These are phyloP conservation scores for Entophlyctis luteolus DNA, from an alignment of 192 early-diverging fungal genomes.

Conservation along the genomic window DNA sequence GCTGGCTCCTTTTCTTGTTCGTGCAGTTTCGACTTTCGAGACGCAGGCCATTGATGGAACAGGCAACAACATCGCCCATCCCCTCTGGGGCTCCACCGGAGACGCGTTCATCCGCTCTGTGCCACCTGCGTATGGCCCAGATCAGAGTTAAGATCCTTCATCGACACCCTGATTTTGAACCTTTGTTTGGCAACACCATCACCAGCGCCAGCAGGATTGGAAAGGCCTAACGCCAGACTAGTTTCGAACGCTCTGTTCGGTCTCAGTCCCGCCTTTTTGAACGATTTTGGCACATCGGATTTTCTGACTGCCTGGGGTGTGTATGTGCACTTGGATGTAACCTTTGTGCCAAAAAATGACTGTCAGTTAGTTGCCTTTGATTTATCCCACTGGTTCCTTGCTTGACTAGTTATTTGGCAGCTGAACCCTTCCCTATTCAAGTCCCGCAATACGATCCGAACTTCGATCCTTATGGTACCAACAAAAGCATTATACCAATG, in stretches of 20 bases:
- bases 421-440: conserved; percentile 29
- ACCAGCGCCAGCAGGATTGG: background rate
- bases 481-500: conserved; percentile 9
- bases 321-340: conserved; percentile 3
- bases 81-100: background rate
- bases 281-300: conserved; percentile 10
- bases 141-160: conserved; percentile 4
- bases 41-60: conserved; percentile 25
- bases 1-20: no score
- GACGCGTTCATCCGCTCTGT: background rate
- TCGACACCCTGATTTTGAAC: background rate
- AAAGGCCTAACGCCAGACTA: conserved; percentile 22
- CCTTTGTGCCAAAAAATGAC: background rate
- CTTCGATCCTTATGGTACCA: conserved; percentile 25
- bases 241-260: conserved; percentile 29
- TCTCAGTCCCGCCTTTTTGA: background rate
- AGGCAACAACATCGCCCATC: conserved; percentile 22
- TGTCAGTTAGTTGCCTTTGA: conserved; percentile 4
- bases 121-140: conserved; percentile 15
- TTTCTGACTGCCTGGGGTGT: conserved; percentile 26
- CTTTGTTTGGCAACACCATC: background rate
- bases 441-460: conserved; percentile 31
- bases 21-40: background rate
- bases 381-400: conserved; percentile 14
- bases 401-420: background rate